Evolutionary conservation across 495 filamentous ascomycete genomes (phyloP).

Genomic region (Ramalina peruviana): DNA sequence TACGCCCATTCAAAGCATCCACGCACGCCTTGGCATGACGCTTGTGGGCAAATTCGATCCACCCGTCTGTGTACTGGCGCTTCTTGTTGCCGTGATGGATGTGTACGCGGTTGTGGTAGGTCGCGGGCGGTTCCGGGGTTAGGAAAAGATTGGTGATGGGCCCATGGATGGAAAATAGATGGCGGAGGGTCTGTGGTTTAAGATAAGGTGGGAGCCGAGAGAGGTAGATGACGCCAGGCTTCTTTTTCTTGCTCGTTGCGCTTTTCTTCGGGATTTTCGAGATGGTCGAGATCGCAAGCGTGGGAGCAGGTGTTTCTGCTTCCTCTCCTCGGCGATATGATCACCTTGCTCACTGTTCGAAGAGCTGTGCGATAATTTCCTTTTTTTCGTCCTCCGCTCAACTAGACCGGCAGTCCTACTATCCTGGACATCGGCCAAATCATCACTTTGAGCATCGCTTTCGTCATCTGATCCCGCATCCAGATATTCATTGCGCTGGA

Average conservation of each 20-base stretch:
- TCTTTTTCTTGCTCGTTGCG: conserved; percentile 12
- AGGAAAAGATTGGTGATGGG: conserved; percentile 78
- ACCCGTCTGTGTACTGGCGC: conserved; percentile 75
- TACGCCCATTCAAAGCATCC: conserved; percentile 72
- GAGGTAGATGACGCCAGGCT: conserved; percentile 64
- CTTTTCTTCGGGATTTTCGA: conserved; percentile 17
- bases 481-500: conserved; percentile 63
- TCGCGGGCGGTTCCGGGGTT: conserved; percentile 56
- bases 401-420: conserved; percentile 8
- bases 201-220: conserved; percentile 90
- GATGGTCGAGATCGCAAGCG: neutral
- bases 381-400: conserved; percentile 5
- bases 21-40: conserved; percentile 70
- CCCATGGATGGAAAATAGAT: conserved; percentile 63
- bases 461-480: conserved; percentile 55
- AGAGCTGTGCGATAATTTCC: conserved; percentile 3
- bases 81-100: conserved; percentile 81
- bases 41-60: conserved; percentile 75
- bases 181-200: conserved; percentile 70
- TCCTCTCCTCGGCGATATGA: neutral
- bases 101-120: conserved; percentile 42
- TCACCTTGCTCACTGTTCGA: conserved; percentile 2
- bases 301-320: neutral
- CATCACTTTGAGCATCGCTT: conserved; percentile 42
- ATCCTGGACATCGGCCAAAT: conserved; percentile 53